Evolutionary conservation across 164 flowering plant genomes (phyloP), one percentile per base, ranked within the genome.

Genomic region (Berberis thunbergii): DNA sequence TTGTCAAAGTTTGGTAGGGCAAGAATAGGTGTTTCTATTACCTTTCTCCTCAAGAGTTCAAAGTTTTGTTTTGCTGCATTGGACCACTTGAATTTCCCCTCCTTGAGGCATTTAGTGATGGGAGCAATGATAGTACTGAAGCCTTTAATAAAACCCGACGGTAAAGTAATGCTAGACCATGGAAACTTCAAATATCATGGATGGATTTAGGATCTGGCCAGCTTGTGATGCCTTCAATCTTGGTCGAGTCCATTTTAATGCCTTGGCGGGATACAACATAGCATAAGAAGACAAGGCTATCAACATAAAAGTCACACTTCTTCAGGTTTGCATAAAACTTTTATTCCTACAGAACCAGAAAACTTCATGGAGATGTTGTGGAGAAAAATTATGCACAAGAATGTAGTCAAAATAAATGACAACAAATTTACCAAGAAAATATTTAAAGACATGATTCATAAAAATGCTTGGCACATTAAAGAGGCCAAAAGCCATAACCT

Each of bases 381-480:
- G 4, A 45, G 26, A 4, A 4, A 40, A 41, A 10, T 41, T 66
- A 41, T 59, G 58, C 1, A 66, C 43, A 3, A 57, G n/a, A 58
- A 58, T 66, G 8, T 66, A 41, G n/a, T 66, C 68, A n/a, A 56
- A 60, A 7, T 67, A 67, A 2, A 67, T 64, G 2, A 67, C 70
- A 1, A 60, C 59, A 54, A 67, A 67, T 2, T 49, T 39, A 0
- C 57, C 68, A 11, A 58, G 57, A 41, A 66, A 66, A 48, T 11
- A 11, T n/a, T 58, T 41, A 4, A 58, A 42, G 3, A 58, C 45
- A 3, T 58, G 61, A 12, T 41, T 58, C 61, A 58, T 58, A 3
- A 58, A 13, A 3, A 43, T 43, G n/a, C 13, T 12, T 8, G 46
- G 44, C 11, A 43, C 64, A 62, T 61, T 26, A 26, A 26, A 26